Conservation (phyloP, 345 rosid genomes). For the Syzygium aqueum region DNA sequence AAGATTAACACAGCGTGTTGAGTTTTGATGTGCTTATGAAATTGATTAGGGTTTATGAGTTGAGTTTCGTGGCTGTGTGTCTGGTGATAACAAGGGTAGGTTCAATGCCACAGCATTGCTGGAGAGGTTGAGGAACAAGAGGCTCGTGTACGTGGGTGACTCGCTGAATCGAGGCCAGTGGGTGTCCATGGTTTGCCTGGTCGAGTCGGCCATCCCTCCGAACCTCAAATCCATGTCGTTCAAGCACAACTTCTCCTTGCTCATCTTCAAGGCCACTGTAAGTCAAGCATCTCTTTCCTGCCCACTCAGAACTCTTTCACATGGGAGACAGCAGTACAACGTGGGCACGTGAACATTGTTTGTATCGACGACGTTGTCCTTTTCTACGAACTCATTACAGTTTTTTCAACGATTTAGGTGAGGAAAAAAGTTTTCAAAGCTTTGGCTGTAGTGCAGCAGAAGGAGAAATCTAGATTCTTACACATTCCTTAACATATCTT, state of each 20-base stretch:
- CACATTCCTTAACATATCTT: neutral
- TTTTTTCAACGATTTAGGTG: neutral
- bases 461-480: neutral
- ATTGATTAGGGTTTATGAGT: neutral
- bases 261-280: neutral
- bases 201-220: slow-evolving; percentile 49
- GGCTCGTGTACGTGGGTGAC: slow-evolving; percentile 88
- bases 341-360: neutral
- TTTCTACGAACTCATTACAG: neutral
- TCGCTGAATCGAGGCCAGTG: slow-evolving; percentile 89
- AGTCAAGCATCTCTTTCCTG: neutral
- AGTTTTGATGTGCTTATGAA: neutral
- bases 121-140: slow-evolving; percentile 77
- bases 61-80: neutral
- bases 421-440: neutral
- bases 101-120: slow-evolving; percentile 35
- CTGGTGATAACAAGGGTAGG: neutral
- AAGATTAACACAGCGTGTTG: neutral
- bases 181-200: slow-evolving; percentile 89
- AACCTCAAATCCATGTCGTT: slow-evolving; percentile 42
- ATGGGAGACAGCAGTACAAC: neutral
- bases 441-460: neutral
- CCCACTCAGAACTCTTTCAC: neutral
- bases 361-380: neutral
- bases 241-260: slow-evolving; percentile 49